Evolutionary conservation across 176 grass and related monocot genomes (phyloP), one percentile per base, ranked within the genome.

Genomic region (Tillandsia fasciculata): DNA sequence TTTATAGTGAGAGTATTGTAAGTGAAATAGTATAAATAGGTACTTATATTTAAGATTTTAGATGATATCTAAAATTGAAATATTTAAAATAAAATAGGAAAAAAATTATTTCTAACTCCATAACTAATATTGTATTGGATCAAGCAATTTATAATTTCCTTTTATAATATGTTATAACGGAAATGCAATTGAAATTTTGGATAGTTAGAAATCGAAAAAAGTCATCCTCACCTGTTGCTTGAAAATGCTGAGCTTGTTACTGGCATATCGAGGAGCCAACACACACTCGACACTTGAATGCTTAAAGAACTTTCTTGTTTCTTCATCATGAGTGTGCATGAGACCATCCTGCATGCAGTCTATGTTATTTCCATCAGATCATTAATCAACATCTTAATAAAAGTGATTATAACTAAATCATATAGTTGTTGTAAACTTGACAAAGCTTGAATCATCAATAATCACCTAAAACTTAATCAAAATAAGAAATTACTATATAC

Each of bases 161-260:
- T 42, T 42, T 59, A 59, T 17, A 59, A 2, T 8, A 59, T 59
- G 20, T 17, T n/a, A 20, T 13, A 58, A 58, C n/a, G 4, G 13
- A 58, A 20, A 15, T 7, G 7, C 3, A 15, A 15, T 58, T 58
- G 3, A 17, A 2, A n/a, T 58, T 14, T 29, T 15, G 23, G 6
- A 10, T 42, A 58, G 54, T 56, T 8, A n/a, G 54, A 58, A 71
- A 15, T 10, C 8, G 24, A 48, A 48, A 20, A 13, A 59, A 8
- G 47, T 12, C n/a, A 2, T 22, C 4, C 83, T 68, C 61, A 96
- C 93, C 80, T 96, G 89, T 72, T 96, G 93, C 84, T 92, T 96
- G 79, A 96, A 96, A 81, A 96, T 96, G 81, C 93, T 96, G 48
- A 96, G 89, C 77, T 96, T 96, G 65, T 74, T 96, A 71, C 93